Percentiles rank a stretch among this genome's conserved stretches.
phyloP scores from a whole-genome alignment of 106 monocot species.

The Phalaenopsis aphrodite region DNA sequence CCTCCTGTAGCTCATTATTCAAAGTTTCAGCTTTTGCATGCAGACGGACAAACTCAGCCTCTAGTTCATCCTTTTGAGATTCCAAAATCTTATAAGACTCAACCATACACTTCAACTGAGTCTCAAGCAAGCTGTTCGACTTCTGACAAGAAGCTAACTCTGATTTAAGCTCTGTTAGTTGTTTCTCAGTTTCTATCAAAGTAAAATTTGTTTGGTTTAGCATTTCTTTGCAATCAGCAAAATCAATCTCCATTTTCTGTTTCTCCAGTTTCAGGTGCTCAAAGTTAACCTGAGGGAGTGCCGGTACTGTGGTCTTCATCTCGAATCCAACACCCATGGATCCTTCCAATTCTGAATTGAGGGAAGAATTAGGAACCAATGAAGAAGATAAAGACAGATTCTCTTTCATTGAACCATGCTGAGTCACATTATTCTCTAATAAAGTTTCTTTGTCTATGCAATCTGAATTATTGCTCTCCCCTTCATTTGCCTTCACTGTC shows the following conservation, averaged over 20 bases:
- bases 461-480: constrained; percentile 11
- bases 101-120: constrained; percentile 94
- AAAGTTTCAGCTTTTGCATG: constrained; percentile 45
- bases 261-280: constrained; percentile 70
- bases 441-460: constrained; percentile 26
- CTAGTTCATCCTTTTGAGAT: constrained; percentile 45
- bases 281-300: constrained; percentile 29
- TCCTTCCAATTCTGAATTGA: neutral
- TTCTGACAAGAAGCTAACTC: constrained; percentile 56
- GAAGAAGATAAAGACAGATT: constrained; percentile 1
- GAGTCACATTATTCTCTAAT: constrained; percentile 13
- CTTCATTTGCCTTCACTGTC: constrained; percentile 5
- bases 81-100: constrained; percentile 82
- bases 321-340: neutral
- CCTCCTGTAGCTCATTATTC: constrained; percentile 55
- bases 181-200: constrained; percentile 15
- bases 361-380: neutral
- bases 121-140: constrained; percentile 73
- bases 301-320: neutral
- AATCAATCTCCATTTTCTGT: constrained; percentile 8
- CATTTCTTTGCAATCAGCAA: constrained; percentile 15
- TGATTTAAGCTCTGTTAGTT: constrained; percentile 34
- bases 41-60: constrained; percentile 44
- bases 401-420: neutral
- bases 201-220: constrained; percentile 20